These are phyloP conservation scores for Hortaea werneckii DNA, from an alignment of 2,329 filamentous ascomycete genomes.

Conservation along the genomic window DNA sequence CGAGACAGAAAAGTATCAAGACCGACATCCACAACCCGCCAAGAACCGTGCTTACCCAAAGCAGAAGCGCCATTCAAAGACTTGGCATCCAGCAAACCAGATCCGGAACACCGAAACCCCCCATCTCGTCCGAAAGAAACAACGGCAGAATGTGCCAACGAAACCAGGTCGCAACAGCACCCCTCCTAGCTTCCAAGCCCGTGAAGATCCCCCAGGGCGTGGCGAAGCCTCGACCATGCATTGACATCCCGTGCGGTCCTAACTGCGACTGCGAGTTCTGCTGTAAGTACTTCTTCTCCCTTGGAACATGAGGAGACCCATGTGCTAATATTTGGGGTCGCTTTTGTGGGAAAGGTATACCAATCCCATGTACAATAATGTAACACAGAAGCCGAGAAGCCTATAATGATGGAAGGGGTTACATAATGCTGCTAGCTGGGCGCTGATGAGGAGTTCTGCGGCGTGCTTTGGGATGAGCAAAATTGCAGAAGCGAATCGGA, in stretches of 20 bases:
- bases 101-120: too few relatives aligned
- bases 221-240: conserved; percentile 8
- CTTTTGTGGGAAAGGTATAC: not conserved
- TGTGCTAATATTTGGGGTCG: not conserved
- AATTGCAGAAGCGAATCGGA: too few relatives aligned
- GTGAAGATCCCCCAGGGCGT: conserved; percentile 10
- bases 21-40: too few relatives aligned
- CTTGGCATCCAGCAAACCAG: too few relatives aligned
- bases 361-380: conserved; percentile 3
- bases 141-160: conserved; percentile 8
- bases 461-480: too few relatives aligned
- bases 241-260: conserved; percentile 17
- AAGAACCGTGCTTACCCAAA: too few relatives aligned
- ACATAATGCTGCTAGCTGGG: too few relatives aligned
- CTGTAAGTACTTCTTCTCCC: conserved; percentile 18
- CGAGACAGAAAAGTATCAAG: too few relatives aligned
- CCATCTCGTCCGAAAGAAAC: not conserved
- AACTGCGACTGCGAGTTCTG: conserved; percentile 16
- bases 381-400: not conserved
- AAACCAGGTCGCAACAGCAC: not conserved
- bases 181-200: conserved; percentile 7
- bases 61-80: too few relatives aligned
- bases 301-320: conserved; percentile 6
- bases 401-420: too few relatives aligned
- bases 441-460: too few relatives aligned